These are phyloP conservation scores for Citrus medica DNA, from an alignment of 345 rosid species.

Conservation along the genomic window DNA sequence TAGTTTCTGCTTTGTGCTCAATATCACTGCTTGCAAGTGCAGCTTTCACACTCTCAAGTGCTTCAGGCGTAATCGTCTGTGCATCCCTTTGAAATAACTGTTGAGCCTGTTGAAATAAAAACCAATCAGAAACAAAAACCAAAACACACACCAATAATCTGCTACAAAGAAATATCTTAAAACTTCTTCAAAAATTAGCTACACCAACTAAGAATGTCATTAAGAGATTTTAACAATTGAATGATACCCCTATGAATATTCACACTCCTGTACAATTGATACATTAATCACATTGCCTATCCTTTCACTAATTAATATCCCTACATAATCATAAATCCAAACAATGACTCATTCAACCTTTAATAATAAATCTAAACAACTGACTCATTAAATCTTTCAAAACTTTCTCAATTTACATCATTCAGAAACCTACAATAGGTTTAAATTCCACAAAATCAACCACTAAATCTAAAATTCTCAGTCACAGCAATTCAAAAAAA, in stretches of 20 bases:
- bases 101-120: conserved; percentile 59
- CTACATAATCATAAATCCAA: not conserved
- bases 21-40: conserved; percentile 93
- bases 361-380: too few species aligned
- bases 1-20: conserved; percentile 86
- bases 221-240: not conserved
- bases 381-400: not conserved
- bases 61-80: conserved; percentile 90
- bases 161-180: not conserved
- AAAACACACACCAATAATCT: not conserved
- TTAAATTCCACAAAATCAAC: not conserved
- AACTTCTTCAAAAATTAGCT: not conserved
- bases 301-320: not conserved
- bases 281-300: not conserved
- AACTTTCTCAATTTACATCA: not conserved
- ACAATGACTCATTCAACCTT: not conserved
- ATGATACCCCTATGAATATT: not conserved
- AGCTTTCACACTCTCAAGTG: conserved; percentile 91
- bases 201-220: not conserved
- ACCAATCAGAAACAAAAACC: conserved; percentile 14
- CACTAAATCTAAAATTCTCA: not conserved
- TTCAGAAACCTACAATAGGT: not conserved
- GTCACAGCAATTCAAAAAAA: not conserved
- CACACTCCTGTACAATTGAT: not conserved
- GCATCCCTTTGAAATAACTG: conserved; percentile 96